Percentiles rank a stretch among this genome's conserved stretches.
Conservation (phyloP, 1,284 basidiomycete species). For the Ganoderma sinense region DNA sequence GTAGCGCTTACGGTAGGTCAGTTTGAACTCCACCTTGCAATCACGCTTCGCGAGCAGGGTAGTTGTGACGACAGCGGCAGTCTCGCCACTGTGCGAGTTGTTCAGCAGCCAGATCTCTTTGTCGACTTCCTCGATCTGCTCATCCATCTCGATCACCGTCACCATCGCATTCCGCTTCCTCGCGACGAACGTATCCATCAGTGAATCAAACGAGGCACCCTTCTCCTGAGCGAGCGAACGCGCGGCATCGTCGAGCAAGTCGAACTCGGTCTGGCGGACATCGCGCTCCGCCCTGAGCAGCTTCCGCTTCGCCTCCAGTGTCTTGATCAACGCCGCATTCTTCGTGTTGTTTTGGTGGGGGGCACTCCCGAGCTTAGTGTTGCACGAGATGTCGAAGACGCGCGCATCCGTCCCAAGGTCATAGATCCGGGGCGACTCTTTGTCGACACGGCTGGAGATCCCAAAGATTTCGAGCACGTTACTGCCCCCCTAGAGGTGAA, state of each 20-base stretch:
- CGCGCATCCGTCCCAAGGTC: constrained; percentile 51
- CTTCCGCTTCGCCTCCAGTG: constrained; percentile 43
- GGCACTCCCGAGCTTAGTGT: constrained; percentile 29
- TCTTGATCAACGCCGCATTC: constrained; percentile 41
- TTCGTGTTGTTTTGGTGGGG: constrained; percentile 28
- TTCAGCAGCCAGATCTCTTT: constrained; percentile 34
- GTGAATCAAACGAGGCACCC: constrained; percentile 42
- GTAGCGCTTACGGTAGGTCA: constrained; percentile 61
- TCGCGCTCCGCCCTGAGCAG: constrained; percentile 47
- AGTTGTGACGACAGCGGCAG: constrained; percentile 47
- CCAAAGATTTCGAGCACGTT: constrained; percentile 55
- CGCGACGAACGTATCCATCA: constrained; percentile 52
- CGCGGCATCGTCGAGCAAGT: constrained; percentile 52
- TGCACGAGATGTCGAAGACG: constrained; percentile 58
- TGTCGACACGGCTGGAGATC: constrained; percentile 55
- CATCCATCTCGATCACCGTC: constrained; percentile 47
- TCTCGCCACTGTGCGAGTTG: constrained; percentile 43
- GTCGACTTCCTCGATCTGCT: constrained; percentile 47
- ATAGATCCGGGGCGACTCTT: constrained; percentile 56
- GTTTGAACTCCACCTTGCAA: constrained; percentile 48
- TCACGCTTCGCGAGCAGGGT: constrained; percentile 48
- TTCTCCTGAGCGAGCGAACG: constrained; percentile 42
- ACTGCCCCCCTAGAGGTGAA: constrained; percentile 49
- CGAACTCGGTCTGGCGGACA: constrained; percentile 47
- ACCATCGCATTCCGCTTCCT: constrained; percentile 47